Evolutionary conservation across 257 asterid species (phyloP).

Genomic region (Plantago elongata): DNA sequence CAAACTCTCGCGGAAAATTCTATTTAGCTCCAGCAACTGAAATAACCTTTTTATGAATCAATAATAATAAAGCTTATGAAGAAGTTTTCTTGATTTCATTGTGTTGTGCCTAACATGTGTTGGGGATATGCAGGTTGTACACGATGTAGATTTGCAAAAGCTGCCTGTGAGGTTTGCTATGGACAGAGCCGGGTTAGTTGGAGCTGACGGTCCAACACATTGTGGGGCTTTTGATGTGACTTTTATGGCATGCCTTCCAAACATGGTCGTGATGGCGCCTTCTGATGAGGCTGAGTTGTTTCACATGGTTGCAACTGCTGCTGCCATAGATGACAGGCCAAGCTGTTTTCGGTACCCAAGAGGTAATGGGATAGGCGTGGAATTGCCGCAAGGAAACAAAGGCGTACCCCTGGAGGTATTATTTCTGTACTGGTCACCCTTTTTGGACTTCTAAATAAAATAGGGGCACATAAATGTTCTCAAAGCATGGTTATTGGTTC

Average conservation of each 20-base stretch:
- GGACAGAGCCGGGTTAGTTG: conserved; percentile 95
- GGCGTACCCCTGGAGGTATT: conserved; percentile 84
- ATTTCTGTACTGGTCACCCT: background rate
- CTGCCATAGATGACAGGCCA: conserved; percentile 88
- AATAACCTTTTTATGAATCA: background rate
- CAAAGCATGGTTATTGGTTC: too few relatives aligned
- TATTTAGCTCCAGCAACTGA: background rate
- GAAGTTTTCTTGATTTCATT: conserved; percentile 6
- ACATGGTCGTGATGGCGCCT: conserved; percentile 99
- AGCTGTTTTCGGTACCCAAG: conserved; percentile 92
- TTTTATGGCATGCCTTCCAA: conserved; percentile 96
- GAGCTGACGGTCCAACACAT: conserved; percentile 97
- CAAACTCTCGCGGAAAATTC: too few relatives aligned
- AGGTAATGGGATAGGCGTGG: conserved; percentile 82
- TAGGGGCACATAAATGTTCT: too few relatives aligned
- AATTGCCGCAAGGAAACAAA: conserved; percentile 76
- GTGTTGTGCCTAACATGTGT: background rate
- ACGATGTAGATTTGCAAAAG: conserved; percentile 94
- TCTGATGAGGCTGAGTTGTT: conserved; percentile 83
- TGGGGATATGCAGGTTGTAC: conserved; percentile 60
- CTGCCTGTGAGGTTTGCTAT: conserved; percentile 93
- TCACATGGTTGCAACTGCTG: conserved; percentile 98
- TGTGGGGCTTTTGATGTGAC: conserved; percentile 87
- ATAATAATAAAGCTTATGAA: background rate
- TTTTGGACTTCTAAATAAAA: background rate